phyloP scores from a whole-genome alignment of 2,329 filamentous ascomycete genomes.

The Venturia carpophila region DNA sequence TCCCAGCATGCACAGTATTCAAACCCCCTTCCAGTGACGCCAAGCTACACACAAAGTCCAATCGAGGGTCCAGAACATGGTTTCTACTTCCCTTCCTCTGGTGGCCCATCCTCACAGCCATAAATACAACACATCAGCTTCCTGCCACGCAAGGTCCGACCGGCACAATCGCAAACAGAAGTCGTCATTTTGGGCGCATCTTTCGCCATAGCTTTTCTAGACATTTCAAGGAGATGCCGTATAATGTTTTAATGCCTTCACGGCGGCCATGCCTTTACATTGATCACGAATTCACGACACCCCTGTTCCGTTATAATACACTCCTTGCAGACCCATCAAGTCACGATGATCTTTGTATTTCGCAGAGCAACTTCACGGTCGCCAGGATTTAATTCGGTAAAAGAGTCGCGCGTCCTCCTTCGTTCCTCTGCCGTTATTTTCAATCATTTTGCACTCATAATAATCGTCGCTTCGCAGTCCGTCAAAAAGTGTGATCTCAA shows the following conservation, averaged over 20 bases:
- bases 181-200: neutral
- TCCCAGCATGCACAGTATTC: conserved; percentile 7
- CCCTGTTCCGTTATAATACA: neutral
- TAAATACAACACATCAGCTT: neutral
- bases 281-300: neutral
- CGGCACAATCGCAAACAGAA: neutral
- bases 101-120: neutral
- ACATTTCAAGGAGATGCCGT: neutral
- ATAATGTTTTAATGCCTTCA: conserved; percentile 1
- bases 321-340: neutral
- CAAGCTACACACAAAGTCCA: neutral
- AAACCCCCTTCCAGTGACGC: neutral
- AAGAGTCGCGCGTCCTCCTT: neutral
- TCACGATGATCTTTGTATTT: neutral
- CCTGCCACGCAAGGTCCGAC: neutral
- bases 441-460: neutral
- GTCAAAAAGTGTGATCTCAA: neutral
- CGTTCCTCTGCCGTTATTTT: neutral
- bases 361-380: neutral
- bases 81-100: neutral
- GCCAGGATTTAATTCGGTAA: conserved; percentile 1
- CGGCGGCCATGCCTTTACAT: neutral
- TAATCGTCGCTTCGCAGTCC: neutral
- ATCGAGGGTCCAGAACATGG: conserved; percentile 5
- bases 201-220: neutral